Evolutionary conservation across 2,329 filamentous ascomycete species (phyloP).

Genomic region (Verticillium albo-atrum): DNA sequence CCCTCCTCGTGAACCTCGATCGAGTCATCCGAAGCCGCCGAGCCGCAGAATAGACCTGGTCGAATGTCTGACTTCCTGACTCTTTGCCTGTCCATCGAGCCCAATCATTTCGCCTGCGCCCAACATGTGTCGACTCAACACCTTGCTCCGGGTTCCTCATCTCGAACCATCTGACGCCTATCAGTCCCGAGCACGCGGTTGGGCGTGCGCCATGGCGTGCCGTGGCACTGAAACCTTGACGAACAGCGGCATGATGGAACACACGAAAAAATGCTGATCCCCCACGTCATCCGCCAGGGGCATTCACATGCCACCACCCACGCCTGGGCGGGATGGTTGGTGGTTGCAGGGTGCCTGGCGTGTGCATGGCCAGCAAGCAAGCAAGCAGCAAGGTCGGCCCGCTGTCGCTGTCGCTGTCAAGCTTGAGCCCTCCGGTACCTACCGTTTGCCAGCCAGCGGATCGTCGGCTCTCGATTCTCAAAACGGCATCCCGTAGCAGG

Average conservation of each 20-base stretch:
- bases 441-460: neutral
- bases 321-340: neutral
- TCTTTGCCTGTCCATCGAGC: neutral
- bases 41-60: neutral
- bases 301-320: neutral
- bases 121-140: neutral
- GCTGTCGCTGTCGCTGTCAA: too few relatives aligned
- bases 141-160: neutral
- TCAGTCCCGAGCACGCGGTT: neutral
- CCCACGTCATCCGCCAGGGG: neutral
- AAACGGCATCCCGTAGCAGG: neutral
- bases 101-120: neutral
- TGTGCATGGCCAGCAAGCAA: neutral
- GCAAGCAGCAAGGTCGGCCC: neutral
- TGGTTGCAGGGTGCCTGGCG: neutral
- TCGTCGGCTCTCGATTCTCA: neutral
- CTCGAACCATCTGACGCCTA: neutral
- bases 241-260: neutral
- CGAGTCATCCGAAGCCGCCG: neutral
- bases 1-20: neutral
- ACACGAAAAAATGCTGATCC: neutral
- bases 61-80: neutral
- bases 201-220: neutral
- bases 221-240: neutral
- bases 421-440: too few relatives aligned